Base-by-base conservation (phyloP, 495 filamentous ascomycete genomes). In the Achaetomiella virescens region DNA sequence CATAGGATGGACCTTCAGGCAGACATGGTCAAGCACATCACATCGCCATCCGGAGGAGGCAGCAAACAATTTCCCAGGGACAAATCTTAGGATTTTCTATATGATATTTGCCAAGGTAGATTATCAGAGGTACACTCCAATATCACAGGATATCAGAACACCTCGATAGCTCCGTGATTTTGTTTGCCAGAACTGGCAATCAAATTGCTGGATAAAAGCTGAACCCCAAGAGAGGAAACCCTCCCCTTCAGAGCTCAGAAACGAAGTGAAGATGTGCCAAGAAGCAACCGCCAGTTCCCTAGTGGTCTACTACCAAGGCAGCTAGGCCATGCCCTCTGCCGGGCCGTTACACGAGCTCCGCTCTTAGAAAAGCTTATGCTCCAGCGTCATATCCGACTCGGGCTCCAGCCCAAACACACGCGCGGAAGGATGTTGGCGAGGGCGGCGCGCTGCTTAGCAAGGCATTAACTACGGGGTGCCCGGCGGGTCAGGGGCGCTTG, bases 371-470 rank as follows among this genome's bases (percentile, higher is more conserved):
- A 97, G 81, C 85, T 97, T 99, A 78, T 99, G 93, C 82, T 99
- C 93, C 38, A 99, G 82, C 47, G 92, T 97, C 95, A 99, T 97
- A 71, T 99, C 93, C 47, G 86, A 93, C 82, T 99, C 93, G 21
- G 95, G 93, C 81, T 95, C 90, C 57, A 99, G 81, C 65, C 93
- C 93, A 68, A n/a, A 99, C 86, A 64, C 95, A 97, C 48, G 95
- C 95, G 65, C 92, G 91, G 85, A 99, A 95, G n/a, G 76, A 99
- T 97, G 81, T 99, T 99, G 70, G 88, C 90, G 71, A 99, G 72
- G 21, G 92, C 91, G 59, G 80, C 85, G 59, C 93, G 89, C 80
- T 99, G 93, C 85, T 99, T 99, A 67, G 86, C 88, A 58, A 99
- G 81, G 40, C 93, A 83, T 99, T 99, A 74, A 99, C 82, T 48